phyloP scores from a whole-genome alignment of 2,329 filamentous ascomycete genomes.

The Diaporthe destruens region DNA sequence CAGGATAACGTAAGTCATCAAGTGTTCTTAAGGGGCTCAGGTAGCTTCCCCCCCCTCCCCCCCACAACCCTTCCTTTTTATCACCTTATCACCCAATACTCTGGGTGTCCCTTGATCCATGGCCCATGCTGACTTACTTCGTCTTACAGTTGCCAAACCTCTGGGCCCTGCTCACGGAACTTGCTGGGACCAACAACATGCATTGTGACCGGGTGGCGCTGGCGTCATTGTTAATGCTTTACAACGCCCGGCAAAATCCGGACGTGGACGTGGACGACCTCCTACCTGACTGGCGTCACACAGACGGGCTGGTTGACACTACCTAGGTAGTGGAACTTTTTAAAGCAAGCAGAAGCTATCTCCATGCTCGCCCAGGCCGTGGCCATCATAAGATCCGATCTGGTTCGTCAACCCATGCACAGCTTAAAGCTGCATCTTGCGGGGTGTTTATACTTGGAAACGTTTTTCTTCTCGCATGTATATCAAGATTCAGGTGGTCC shows the following conservation, averaged over 20 bases:
- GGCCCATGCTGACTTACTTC: background rate
- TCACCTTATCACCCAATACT: too few relatives aligned
- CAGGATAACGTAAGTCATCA: slow-evolving; percentile 30
- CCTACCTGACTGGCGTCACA: slow-evolving; percentile 10
- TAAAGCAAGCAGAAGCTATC: background rate
- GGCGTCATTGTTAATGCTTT: background rate
- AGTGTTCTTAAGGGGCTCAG: slow-evolving; percentile 26
- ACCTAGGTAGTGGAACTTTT: background rate
- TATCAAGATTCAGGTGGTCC: too few relatives aligned
- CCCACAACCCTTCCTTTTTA: background rate
- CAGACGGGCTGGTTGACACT: background rate
- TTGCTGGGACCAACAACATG: slow-evolving; percentile 24
- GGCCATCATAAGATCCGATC: background rate
- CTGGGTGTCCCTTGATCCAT: background rate
- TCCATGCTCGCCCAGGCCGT: background rate
- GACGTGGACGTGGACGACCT: slow-evolving; percentile 15
- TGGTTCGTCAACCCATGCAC: background rate
- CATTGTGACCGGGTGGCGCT: slow-evolving; percentile 10
- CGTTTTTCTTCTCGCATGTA: background rate
- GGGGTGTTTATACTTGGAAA: background rate
- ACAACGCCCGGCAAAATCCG: slow-evolving; percentile 15
- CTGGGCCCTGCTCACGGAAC: slow-evolving; percentile 16
- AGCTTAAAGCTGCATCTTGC: background rate
- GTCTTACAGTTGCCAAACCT: background rate
- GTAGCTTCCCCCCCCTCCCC: slow-evolving; percentile 12